Evolutionary conservation across 352 stramenopile genomes (phyloP).

Genomic region (Phytophthora capsici): DNA sequence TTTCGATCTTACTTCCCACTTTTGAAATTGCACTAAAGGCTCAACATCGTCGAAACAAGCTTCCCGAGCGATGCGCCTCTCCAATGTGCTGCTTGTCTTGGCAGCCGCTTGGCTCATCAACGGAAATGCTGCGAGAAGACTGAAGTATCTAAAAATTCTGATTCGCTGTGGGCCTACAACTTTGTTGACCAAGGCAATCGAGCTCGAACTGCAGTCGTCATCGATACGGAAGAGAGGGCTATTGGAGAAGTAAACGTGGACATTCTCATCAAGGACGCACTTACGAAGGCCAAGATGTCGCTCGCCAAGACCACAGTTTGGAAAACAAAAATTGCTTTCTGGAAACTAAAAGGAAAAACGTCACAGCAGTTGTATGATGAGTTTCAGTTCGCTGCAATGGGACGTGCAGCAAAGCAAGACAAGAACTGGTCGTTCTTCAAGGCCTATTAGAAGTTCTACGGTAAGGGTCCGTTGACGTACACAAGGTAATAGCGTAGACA

Average conservation of each 20-base stretch:
- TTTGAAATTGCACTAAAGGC: neutral
- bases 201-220: neutral
- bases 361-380: neutral
- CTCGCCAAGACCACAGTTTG: neutral
- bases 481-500: neutral
- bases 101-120: neutral
- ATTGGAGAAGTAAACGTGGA: neutral
- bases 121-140: neutral
- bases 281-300: neutral
- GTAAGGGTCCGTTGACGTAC: neutral
- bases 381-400: neutral
- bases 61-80: neutral
- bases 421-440: neutral
- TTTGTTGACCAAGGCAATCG: neutral
- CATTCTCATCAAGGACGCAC: neutral
- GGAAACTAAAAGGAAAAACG: neutral
- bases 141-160: neutral
- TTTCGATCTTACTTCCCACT: neutral
- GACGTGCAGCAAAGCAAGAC: neutral
- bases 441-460: neutral
- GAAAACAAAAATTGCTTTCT: neutral
- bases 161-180: neutral
- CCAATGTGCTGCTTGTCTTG: neutral
- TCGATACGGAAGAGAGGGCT: neutral
- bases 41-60: neutral